Evolutionary conservation across 345 rosid genomes (phyloP), one percentile per base, ranked within the genome.

Genomic region (Brassica napus): DNA sequence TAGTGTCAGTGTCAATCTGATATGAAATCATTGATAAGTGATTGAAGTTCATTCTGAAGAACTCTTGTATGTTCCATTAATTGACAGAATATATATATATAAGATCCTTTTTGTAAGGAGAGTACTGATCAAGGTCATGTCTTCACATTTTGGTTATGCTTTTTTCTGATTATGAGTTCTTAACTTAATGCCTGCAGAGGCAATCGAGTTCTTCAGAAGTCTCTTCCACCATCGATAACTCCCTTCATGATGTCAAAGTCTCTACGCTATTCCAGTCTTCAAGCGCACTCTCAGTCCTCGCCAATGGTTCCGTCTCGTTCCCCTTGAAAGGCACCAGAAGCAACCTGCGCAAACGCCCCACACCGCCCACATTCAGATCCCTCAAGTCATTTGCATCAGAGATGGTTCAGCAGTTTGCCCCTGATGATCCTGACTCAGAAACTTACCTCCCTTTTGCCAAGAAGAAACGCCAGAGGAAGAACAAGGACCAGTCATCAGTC

Each of bases 281-380:
- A 70, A 89, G 92, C 78, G 92, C 95, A 10, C 87, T 87, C 65
- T 92, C 97, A 73, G 92, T 35, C 8, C 42, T 35, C 42, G 42
- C 42, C 42, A 35, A 35, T 8, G 42, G 42, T 35, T 35, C 42
- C 0, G 42, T 35, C 10, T 35, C 42, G 3, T 35, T 85, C 61
- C 86, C 81, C 0, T 84, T 84, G 78, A 94, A 87, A 84, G 89
- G 97, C 3, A 70, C 88, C 65, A 92, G 98, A 84, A 90, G 90
- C 88, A 92, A 94, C 85, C 57, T 52, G 8, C 85, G 90, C 42
- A 71, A 85, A 49, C 90, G 84, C 49, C 86, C 84, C 57, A 65
- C 86, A 52, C 18, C 74, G 9, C 61, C 54, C 21, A 85, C 77
- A 73, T 69, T 71, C 14, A 72, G 72, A 52, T 65, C 74, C 72